Conservation (phyloP, 768 basidiomycete species). For the Russula foetens region DNA sequence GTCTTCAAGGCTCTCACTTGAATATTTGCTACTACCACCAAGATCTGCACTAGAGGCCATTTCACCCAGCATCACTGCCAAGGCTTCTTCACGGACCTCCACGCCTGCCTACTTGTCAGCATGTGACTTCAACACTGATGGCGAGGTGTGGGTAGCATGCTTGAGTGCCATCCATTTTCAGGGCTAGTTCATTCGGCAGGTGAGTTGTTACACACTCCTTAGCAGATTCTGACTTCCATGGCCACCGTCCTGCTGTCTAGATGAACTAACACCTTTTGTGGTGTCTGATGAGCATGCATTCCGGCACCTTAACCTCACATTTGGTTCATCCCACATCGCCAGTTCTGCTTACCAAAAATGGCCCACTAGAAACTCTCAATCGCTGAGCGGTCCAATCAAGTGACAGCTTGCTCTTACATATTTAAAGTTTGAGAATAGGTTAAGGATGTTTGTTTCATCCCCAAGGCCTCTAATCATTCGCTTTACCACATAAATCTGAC, state of each 20-base stretch:
- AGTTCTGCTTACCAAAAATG: constrained; percentile 70
- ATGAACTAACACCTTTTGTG: constrained; percentile 82
- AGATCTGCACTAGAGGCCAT: constrained; percentile 81
- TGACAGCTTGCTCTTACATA: constrained; percentile 49
- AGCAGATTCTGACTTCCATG: constrained; percentile 82
- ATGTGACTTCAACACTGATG: constrained; percentile 64
- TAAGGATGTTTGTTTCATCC: constrained; percentile 85
- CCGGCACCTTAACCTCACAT: constrained; percentile 72
- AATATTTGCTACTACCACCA: constrained; percentile 87
- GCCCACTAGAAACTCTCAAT: constrained; percentile 67
- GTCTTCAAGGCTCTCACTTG: constrained; percentile 81
- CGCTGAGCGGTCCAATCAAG: constrained; percentile 42
- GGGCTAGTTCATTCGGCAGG: constrained; percentile 87
- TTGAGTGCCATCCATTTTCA: constrained; percentile 89
- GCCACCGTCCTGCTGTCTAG: constrained; percentile 84
- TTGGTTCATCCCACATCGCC: constrained; percentile 66
- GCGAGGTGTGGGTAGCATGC: constrained; percentile 80
- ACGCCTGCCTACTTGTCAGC: constrained; percentile 71
- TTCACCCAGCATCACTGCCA: constrained; percentile 66
- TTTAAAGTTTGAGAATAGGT: constrained; percentile 73
- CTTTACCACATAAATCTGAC: constrained; percentile 58
- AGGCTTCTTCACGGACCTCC: constrained; percentile 75
- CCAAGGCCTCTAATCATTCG: constrained; percentile 90
- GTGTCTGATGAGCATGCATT: constrained; percentile 80
- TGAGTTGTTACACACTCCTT: constrained; percentile 87